Percentiles rank a stretch among this genome's conserved stretches.
Evolutionary conservation across 2,329 filamentous ascomycete genomes (phyloP).

Genomic region (Mycogone perniciosa): DNA sequence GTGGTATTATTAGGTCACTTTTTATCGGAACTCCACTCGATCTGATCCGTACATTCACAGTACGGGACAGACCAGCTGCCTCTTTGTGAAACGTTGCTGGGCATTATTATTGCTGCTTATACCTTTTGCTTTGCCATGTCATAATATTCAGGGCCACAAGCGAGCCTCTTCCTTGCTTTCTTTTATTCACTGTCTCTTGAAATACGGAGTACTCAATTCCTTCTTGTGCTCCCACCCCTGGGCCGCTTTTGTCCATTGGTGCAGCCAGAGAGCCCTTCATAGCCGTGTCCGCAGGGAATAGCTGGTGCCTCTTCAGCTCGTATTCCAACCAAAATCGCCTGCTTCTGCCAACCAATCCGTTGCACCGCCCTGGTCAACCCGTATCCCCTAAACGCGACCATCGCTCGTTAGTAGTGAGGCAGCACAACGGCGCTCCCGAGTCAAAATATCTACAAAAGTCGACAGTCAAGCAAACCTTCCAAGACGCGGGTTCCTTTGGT

Average conservation of each 20-base stretch:
- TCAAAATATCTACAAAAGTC: constrained; percentile 5
- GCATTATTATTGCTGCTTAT: background rate
- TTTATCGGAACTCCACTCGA: no score
- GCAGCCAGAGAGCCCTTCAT: background rate
- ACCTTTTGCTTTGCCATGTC: background rate
- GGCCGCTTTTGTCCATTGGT: constrained; percentile 5
- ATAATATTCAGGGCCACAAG: constrained; percentile 3
- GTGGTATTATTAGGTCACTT: no score
- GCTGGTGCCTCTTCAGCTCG: constrained; percentile 20
- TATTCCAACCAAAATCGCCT: constrained; percentile 22
- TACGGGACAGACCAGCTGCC: background rate
- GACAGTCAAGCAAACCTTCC: background rate
- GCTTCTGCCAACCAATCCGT: constrained; percentile 21
- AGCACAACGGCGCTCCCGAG: constrained; percentile 12
- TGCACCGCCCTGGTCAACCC: constrained; percentile 22
- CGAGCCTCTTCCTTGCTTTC: background rate
- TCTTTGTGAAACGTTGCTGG: constrained; percentile 9
- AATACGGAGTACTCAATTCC: background rate
- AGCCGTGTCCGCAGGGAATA: constrained; percentile 10
- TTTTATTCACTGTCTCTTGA: background rate
- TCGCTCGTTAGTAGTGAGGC: constrained; percentile 12
- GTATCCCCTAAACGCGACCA: constrained; percentile 18
- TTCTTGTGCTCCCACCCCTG: constrained; percentile 5
- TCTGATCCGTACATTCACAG: background rate
- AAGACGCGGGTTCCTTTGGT: constrained; percentile 7